Percentiles rank a stretch among this genome's conserved stretches.
phyloP scores from a whole-genome alignment of 805 yeast genomes.

The Candida ipomoeae region DNA sequence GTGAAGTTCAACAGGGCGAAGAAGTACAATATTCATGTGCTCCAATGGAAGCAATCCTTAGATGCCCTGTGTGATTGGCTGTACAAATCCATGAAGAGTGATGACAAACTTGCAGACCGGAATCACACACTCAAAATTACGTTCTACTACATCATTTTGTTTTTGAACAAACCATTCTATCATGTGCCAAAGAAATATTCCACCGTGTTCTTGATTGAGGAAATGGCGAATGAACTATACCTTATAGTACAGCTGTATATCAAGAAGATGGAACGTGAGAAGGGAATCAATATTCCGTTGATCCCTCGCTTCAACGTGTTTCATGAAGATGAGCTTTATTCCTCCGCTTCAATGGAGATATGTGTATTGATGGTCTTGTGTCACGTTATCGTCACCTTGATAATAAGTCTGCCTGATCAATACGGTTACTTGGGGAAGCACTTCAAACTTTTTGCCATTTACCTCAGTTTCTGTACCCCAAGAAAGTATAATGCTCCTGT shows the following conservation, averaged over 20 bases:
- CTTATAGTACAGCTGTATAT: constrained; percentile 12
- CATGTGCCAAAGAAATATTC: constrained; percentile 18
- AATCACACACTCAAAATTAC: constrained; percentile 16
- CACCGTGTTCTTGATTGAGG: constrained; percentile 16
- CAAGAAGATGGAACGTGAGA: constrained; percentile 8
- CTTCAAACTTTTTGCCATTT: constrained; percentile 14
- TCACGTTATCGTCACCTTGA: constrained; percentile 14
- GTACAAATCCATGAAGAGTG: constrained; percentile 12
- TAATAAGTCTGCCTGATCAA: constrained; percentile 16
- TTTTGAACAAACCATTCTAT: constrained; percentile 18
- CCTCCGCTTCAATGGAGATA: constrained; percentile 15
- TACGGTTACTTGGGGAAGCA: constrained; percentile 16
- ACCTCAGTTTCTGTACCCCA: constrained; percentile 11
- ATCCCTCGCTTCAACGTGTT: not conserved
- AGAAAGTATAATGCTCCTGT: constrained; percentile 16
- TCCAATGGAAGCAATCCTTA: constrained; percentile 16
- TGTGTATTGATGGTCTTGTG: constrained; percentile 16
- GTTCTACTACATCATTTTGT: constrained; percentile 15
- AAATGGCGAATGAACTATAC: constrained; percentile 15
- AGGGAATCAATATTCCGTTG: not conserved
- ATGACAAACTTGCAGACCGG: constrained; percentile 10
- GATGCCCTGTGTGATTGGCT: constrained; percentile 16
- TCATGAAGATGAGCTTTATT: constrained; percentile 6
- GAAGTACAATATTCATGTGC: constrained; percentile 14
- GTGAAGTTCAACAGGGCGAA: constrained; percentile 18